phyloP scores from a whole-genome alignment of 768 basidiomycete genomes.

The Zangia roseola region DNA sequence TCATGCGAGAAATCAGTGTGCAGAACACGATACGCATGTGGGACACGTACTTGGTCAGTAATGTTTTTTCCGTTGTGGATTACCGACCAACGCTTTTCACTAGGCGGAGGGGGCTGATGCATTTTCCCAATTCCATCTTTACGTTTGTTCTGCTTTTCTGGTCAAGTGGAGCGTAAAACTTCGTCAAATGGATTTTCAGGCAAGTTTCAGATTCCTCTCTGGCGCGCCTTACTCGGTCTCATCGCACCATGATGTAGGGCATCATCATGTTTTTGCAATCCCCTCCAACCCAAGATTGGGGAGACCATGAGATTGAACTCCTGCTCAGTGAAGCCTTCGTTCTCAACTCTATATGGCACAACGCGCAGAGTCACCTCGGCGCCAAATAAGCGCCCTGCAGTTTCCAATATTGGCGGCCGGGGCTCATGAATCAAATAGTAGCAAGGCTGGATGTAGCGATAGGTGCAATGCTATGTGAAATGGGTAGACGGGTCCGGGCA shows the following conservation, averaged over 20 bases:
- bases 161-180: slow-evolving; percentile 94
- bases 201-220: slow-evolving; percentile 31
- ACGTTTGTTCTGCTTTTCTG: slow-evolving; percentile 96
- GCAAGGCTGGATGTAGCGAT: slow-evolving; percentile 25
- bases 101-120: slow-evolving; percentile 97
- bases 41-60: slow-evolving; percentile 94
- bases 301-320: slow-evolving; percentile 93
- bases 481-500: background rate
- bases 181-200: slow-evolving; percentile 98
- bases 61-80: background rate
- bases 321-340: slow-evolving; percentile 96
- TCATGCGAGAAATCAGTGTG: slow-evolving; percentile 98
- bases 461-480: slow-evolving; percentile 23
- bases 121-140: slow-evolving; percentile 97
- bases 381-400: slow-evolving; percentile 39
- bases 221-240: background rate
- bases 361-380: slow-evolving; percentile 84
- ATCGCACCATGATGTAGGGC: slow-evolving; percentile 50
- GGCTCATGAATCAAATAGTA: slow-evolving; percentile 5
- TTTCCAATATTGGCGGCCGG: background rate
- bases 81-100: background rate
- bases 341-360: slow-evolving; percentile 89
- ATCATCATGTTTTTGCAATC: slow-evolving; percentile 99
- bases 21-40: slow-evolving; percentile 98
- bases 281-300: slow-evolving; percentile 90